phyloP scores from a whole-genome alignment of 2,329 filamentous ascomycete species.

The Trichoderma oligosporum region DNA sequence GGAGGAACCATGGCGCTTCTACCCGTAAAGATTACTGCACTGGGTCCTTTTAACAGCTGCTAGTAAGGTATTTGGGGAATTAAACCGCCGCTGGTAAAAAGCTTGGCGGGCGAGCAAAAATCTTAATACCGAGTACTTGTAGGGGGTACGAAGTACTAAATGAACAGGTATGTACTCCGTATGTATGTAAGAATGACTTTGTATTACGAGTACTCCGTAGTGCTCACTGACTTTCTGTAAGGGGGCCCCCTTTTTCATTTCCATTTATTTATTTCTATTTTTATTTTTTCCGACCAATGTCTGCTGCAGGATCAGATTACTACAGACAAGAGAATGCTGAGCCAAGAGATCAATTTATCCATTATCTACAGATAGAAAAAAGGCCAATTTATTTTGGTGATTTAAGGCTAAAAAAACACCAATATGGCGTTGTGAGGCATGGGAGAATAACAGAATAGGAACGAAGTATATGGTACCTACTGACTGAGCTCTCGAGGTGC shows the following conservation, averaged over 20 bases:
- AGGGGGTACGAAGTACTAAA: no score
- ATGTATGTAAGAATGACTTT: no score
- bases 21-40: not conserved
- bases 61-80: not conserved
- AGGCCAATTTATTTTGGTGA: not conserved
- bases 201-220: no score
- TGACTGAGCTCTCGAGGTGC: no score
- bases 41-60: not conserved
- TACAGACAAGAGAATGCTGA: not conserved
- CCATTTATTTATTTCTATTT: not conserved
- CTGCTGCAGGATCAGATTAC: no score
- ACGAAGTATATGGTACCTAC: no score
- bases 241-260: not conserved
- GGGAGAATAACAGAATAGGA: no score
- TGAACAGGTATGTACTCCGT: no score
- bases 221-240: not conserved
- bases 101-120: constrained; percentile 11
- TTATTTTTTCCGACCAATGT: no score
- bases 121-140: no score
- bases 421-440: no score
- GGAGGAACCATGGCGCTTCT: not conserved
- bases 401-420: not conserved
- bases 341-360: no score
- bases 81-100: constrained; percentile 9
- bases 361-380: not conserved